phyloP scores from a whole-genome alignment of 2,329 filamentous ascomycete genomes.

The Diaporthe citri region DNA sequence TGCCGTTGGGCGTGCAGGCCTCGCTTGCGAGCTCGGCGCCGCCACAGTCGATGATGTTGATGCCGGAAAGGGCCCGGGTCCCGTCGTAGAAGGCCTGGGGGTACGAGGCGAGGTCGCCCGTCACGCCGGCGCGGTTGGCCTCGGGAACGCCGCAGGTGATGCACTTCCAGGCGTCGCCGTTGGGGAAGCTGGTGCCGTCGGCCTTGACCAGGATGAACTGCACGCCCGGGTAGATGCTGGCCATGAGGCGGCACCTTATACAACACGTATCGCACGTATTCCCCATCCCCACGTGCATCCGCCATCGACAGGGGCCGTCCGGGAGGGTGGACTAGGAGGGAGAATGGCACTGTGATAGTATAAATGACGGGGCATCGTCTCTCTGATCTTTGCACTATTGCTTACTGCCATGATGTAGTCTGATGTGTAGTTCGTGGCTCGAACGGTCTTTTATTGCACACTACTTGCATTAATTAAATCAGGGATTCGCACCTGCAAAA shows the following conservation, averaged over 20 bases:
- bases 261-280: constrained; percentile 4
- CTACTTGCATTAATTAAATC: too few relatives aligned
- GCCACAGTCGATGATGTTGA: constrained; percentile 55
- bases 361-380: background rate
- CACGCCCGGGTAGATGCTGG: constrained; percentile 55
- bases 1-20: constrained; percentile 52
- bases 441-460: background rate
- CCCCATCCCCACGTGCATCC: background rate
- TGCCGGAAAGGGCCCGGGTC: constrained; percentile 50
- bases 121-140: constrained; percentile 44
- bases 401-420: background rate
- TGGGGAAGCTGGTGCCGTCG: constrained; percentile 55
- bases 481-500: too few relatives aligned
- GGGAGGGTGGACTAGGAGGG: background rate
- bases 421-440: background rate
- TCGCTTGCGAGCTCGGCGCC: constrained; percentile 49
- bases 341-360: background rate
- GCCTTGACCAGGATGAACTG: constrained; percentile 59
- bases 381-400: background rate
- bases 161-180: constrained; percentile 62
- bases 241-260: background rate
- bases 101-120: constrained; percentile 48
- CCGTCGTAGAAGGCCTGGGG: constrained; percentile 58
- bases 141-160: constrained; percentile 57
- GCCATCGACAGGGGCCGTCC: background rate